phyloP scores from a whole-genome alignment of 768 basidiomycete species.

The Termitomyces sp. region DNA sequence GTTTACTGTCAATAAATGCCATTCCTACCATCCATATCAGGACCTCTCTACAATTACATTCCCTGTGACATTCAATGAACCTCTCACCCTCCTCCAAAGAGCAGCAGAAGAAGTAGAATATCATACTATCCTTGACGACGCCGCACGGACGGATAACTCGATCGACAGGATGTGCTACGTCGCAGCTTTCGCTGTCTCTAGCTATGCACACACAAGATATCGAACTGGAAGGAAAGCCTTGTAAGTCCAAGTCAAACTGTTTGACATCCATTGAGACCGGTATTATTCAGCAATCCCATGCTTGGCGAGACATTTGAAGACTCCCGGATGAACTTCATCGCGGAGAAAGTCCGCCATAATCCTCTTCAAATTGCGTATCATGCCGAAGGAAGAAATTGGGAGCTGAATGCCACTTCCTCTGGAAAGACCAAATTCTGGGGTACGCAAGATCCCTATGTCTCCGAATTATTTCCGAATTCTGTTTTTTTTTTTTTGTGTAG shows the following conservation, averaged over 20 bases:
- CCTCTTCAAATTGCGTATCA: conserved; percentile 84
- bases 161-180: conserved; percentile 68
- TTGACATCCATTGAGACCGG: conserved; percentile 2
- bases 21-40: conserved; percentile 26
- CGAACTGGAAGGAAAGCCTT: conserved; percentile 85
- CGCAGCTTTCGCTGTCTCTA: conserved; percentile 81
- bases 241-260: conserved; percentile 37
- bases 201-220: conserved; percentile 76
- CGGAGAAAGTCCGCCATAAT: conserved; percentile 84
- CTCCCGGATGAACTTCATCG: conserved; percentile 70
- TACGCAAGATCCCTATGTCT: conserved; percentile 28
- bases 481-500: conserved; percentile 28
- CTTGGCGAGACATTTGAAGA: conserved; percentile 88
- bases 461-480: conserved; percentile 12
- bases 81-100: conserved; percentile 75
- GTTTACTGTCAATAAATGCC: not conserved
- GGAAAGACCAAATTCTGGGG: conserved; percentile 92
- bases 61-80: conserved; percentile 90
- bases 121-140: conserved; percentile 59
- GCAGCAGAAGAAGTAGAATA: conserved; percentile 85
- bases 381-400: conserved; percentile 76
- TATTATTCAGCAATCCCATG: conserved; percentile 71
- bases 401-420: conserved; percentile 66
- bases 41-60: conserved; percentile 78
- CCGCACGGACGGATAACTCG: conserved; percentile 50